Base-by-base conservation (phyloP, 148 eudicot genomes). In the Diospyros lotus region DNA sequence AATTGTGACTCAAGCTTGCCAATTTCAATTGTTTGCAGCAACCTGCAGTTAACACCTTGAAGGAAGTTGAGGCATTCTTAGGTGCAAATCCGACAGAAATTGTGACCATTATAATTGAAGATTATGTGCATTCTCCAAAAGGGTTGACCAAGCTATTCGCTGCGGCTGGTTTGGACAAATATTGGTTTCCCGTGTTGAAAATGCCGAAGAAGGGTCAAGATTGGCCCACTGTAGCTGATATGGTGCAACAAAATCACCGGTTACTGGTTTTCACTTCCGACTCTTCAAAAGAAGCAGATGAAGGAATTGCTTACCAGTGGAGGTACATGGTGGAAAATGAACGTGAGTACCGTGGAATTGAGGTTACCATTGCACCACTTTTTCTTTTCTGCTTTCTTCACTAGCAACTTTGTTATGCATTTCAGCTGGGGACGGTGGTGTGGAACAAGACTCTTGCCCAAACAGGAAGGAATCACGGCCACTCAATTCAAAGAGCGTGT, bases 291-390 rank as follows among this genome's bases (percentile, higher is more conserved):
- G 99, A 95, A 83, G 89, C 84, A n/a, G 56, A 68, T 38, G 99
- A 95, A 86, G 99, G 99, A 72, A 81, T 95, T 64, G 99, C 99
- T 74, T 93, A 93, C 68, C 97, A 95, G 75, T 95, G 99, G 99
- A 95, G 86, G 83, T 93, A 95, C 85, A 88, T 95, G 91, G 86
- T 89, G 73, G 99, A 95, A 83, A 95, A 95, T 74, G 98, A 90
- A 64, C 55, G 97, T 95, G 82, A 88, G 96, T 81, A 42, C 64
- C 63, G 6, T 39, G 50, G 10, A 15, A 17, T 39, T 66, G 48
- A 63, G 75, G 9, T 61, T 56, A 18, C 11, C 46, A 50, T 45
- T 72, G 55, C 62, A 67, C 13, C 54, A 18, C 66, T 44, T 53
- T 63, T 64, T 58, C 52, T 38, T 15, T 5, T 56, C 39, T 54